These are phyloP conservation scores for Jatropha multifida DNA, from an alignment of 441 rosid genomes.

Conservation along the genomic window DNA sequence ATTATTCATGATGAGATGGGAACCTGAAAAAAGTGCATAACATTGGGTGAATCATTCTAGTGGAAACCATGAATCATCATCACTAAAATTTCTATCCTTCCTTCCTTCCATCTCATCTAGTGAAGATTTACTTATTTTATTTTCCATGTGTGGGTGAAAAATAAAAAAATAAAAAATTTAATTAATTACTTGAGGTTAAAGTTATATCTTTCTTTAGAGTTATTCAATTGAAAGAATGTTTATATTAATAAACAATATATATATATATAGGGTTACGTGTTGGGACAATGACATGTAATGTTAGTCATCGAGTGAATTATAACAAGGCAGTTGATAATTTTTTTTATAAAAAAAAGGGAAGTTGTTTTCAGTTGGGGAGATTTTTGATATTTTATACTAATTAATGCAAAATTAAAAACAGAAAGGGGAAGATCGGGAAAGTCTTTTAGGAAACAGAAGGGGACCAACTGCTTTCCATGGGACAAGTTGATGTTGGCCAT, in stretches of 20 bases:
- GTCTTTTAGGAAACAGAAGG: not conserved
- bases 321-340: not conserved
- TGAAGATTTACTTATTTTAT: too few species aligned
- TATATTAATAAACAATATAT: too few species aligned
- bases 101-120: not conserved
- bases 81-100: not conserved
- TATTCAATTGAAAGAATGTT: too few species aligned
- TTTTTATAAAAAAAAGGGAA: not conserved
- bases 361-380: slow-evolving; percentile 1
- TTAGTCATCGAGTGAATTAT: not conserved
- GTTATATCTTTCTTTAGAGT: not conserved
- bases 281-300: too few species aligned
- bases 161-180: too few species aligned
- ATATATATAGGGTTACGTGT: too few species aligned
- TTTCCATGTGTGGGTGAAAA: too few species aligned
- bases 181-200: not conserved
- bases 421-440: not conserved
- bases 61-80: not conserved
- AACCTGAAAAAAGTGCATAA: slow-evolving; percentile 13
- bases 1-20: not conserved
- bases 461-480: slow-evolving; percentile 17
- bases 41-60: not conserved
- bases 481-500: slow-evolving; percentile 4
- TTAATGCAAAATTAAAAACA: not conserved
- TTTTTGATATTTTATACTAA: not conserved